These are phyloP conservation scores for Mimosa bimucronata DNA, from an alignment of 306 rosid species.

Conservation along the genomic window DNA sequence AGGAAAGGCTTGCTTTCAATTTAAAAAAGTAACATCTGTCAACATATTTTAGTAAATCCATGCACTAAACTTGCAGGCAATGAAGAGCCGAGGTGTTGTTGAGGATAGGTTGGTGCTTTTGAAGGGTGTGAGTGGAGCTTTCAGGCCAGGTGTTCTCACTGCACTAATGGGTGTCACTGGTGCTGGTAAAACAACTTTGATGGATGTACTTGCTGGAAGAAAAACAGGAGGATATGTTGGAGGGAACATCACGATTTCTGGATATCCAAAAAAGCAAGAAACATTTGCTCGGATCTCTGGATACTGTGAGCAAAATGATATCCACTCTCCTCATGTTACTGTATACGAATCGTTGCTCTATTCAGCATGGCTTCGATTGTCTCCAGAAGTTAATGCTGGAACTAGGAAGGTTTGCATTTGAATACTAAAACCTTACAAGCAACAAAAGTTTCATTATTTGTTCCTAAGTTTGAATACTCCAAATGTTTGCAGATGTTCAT, in stretches of 20 bases:
- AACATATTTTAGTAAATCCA: not conserved
- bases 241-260: slow-evolving; percentile 72
- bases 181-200: slow-evolving; percentile 95
- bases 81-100: slow-evolving; percentile 59
- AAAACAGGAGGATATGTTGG: slow-evolving; percentile 88
- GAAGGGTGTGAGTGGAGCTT: slow-evolving; percentile 79
- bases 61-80: slow-evolving; percentile 55
- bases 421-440: slow-evolving; percentile 7
- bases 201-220: slow-evolving; percentile 94
- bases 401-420: slow-evolving; percentile 56
- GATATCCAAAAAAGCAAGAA: slow-evolving; percentile 87
- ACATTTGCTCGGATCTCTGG: slow-evolving; percentile 92
- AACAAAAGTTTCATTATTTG: not conserved
- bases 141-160: slow-evolving; percentile 92
- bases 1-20: slow-evolving; percentile 14
- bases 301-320: slow-evolving; percentile 92
- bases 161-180: slow-evolving; percentile 97
- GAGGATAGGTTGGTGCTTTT: slow-evolving; percentile 80
- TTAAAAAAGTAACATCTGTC: slow-evolving; percentile 12
- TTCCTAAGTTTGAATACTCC: slow-evolving; percentile 7
- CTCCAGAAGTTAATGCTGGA: slow-evolving; percentile 50
- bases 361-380: slow-evolving; percentile 69
- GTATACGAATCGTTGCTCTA: slow-evolving; percentile 64
- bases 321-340: slow-evolving; percentile 76
- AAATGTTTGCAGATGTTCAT: slow-evolving; percentile 55